Evolutionary conservation across 148 eudicot genomes (phyloP), one percentile per base, ranked within the genome.

Genomic region (Cornus florida): DNA sequence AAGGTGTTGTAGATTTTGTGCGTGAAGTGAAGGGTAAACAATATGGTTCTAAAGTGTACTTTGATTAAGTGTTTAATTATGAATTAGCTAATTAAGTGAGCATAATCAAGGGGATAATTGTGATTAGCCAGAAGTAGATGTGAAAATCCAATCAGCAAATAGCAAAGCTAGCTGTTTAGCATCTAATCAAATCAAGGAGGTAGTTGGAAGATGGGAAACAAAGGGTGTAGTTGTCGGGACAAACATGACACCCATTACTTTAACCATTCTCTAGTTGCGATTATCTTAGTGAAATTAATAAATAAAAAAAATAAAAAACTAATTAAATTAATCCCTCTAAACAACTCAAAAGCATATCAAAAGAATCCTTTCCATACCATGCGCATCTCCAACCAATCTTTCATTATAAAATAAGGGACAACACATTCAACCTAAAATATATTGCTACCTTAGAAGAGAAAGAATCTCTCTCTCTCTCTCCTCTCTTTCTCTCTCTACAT

Each of bases 201-300:
- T 9, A 76, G 83, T 72, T 83, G 77, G 86, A 72, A 72, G 72
- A 79, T 5, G 72, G 86, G 86, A 83, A 80, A 72, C 86, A 83
- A 57, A 71, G 38, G 83, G 41, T 39, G 23, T 70, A 64, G 69
- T 50, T 83, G 86, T 80, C 86, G 86, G 86, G 50, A 83, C 72
- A 80, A 79, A 80, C 71, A 71, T 80, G 83, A 72, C 86, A 79
- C 70, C 74, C 71, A 76, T 77, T 82, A 50, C 53, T 60, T 35
- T 75, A 75, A 75, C 17, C 56, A 6, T 62, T 69, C 46, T 28
- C 46, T 28, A 28, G 31, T 20, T 22, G 62, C 14, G 8, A 22
- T 62, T 39, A 24, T 23, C 48, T 79, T 53, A 57, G 67, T 71
- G 20, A 59, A 62, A 17, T 12, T 24, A 28, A 71, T 28, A 28